Conservation (phyloP, 495 filamentous ascomycete species). For the Pseudoneurospora amorphoporcata region DNA sequence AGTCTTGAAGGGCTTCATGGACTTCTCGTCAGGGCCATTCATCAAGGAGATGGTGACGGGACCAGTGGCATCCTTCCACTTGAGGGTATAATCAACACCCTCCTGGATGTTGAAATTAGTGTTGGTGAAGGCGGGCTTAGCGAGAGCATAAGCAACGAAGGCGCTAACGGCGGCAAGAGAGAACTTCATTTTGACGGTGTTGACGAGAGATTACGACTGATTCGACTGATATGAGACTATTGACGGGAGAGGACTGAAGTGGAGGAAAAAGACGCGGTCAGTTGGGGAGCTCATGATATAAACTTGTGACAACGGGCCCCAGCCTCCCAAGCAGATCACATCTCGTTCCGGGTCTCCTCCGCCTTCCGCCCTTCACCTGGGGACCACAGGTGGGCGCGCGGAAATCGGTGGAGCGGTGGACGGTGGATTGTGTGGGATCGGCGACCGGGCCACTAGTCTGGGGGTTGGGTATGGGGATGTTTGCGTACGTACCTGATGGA, state of each 20-base stretch:
- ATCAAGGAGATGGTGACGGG: conserved; percentile 31
- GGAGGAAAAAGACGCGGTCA: neutral
- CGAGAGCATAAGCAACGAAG: conserved; percentile 29
- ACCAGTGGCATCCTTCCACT: conserved; percentile 27
- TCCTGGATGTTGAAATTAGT: conserved; percentile 25
- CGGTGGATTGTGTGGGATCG: neutral
- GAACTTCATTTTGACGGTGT: conserved; percentile 35
- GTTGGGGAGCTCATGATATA: neutral
- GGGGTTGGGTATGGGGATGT: neutral
- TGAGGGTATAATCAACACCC: conserved; percentile 32
- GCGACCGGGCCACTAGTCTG: neutral
- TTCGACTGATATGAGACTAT: neutral
- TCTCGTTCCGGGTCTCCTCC: neutral
- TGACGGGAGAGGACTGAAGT: neutral
- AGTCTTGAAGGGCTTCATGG: conserved; percentile 26
- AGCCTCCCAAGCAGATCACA: neutral
- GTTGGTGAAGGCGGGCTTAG: conserved; percentile 32
- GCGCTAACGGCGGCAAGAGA: conserved; percentile 22
- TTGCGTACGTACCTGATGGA: neutral
- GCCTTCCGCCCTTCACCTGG: neutral
- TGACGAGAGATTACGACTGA: neutral
- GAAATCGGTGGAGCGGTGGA: neutral
- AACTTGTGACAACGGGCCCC: neutral
- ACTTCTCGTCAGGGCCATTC: conserved; percentile 15
- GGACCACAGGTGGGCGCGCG: neutral